Evolutionary conservation across 2,329 filamentous ascomycete species (phyloP).

Genomic region (Ophiocordyceps robertsii): DNA sequence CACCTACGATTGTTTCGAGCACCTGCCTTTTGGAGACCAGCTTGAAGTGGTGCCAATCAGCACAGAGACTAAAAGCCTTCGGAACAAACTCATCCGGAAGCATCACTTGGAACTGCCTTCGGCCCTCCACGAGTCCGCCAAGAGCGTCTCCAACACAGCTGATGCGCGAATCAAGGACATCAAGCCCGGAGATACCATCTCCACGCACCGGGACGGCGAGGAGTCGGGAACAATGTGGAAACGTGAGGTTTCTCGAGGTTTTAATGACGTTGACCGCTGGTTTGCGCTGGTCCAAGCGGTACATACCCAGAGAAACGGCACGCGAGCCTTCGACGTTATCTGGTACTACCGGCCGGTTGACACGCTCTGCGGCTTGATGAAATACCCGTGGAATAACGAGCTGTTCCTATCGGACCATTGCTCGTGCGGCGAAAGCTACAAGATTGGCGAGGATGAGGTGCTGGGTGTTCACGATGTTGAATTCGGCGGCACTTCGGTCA

Average conservation of each 20-base stretch:
- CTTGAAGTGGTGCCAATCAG: constrained; percentile 26
- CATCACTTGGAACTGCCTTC: constrained; percentile 14
- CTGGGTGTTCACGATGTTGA: constrained; percentile 42
- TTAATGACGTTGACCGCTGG: constrained; percentile 42
- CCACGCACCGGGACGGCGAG: constrained; percentile 27
- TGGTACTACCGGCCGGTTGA: constrained; percentile 65
- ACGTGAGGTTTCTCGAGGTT: constrained; percentile 27
- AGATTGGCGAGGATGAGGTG: constrained; percentile 41
- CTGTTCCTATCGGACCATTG: constrained; percentile 68
- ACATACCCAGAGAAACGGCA: constrained; percentile 19
- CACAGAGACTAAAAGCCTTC: constrained; percentile 12
- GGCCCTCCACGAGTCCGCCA: constrained; percentile 8
- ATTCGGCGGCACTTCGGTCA: constrained; percentile 37
- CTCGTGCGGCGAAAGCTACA: constrained; percentile 41
- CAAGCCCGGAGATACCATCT: constrained; percentile 33
- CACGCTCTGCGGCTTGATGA: constrained; percentile 53
- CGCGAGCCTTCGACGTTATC: constrained; percentile 43
- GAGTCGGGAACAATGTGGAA: constrained; percentile 44
- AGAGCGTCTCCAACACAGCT: constrained; percentile 8
- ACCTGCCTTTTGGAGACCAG: constrained; percentile 44
- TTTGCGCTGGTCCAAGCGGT: constrained; percentile 55
- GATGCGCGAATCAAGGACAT: constrained; percentile 19
- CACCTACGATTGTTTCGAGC: constrained; percentile 47
- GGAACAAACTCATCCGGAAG: constrained; percentile 12
- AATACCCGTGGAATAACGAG: constrained; percentile 59